A percentile compares a stretch with the other conserved stretches of the same genome.
Evolutionary conservation across 2,329 filamentous ascomycete species (phyloP).

Genomic region (Diatrype stigma): DNA sequence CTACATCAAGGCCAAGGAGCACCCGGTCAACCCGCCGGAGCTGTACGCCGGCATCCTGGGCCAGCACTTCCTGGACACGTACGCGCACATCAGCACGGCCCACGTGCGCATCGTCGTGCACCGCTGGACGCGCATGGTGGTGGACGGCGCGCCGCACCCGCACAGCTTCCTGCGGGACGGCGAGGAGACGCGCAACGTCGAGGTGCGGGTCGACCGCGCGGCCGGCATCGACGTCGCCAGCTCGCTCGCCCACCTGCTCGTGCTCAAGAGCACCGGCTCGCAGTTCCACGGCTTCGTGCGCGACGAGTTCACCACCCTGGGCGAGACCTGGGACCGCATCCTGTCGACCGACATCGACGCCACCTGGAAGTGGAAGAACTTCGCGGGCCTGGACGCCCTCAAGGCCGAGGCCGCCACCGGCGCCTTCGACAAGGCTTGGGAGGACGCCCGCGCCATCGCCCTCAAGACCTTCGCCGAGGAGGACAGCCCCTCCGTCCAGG

Average conservation of each 20-base stretch:
- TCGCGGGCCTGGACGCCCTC: conserved; percentile 64
- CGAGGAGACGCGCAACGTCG: conserved; percentile 78
- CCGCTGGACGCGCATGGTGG: conserved; percentile 83
- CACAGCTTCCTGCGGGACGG: conserved; percentile 93
- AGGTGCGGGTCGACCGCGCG: conserved; percentile 63
- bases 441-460: conserved; percentile 76
- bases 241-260: conserved; percentile 74
- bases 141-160: conserved; percentile 87
- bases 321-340: conserved; percentile 92
- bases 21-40: conserved; percentile 89
- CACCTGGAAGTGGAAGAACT: conserved; percentile 78
- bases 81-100: conserved; percentile 81
- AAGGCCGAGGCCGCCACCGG: conserved; percentile 52
- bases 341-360: conserved; percentile 89
- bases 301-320: conserved; percentile 88
- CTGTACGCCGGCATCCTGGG: conserved; percentile 82
- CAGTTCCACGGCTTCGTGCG: conserved; percentile 92
- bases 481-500: conserved; percentile 87
- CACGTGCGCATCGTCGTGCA: conserved; percentile 80
- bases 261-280: conserved; percentile 94
- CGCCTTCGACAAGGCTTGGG: conserved; percentile 76
- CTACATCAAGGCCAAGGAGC: conserved; percentile 91
- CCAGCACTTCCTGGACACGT: conserved; percentile 82
- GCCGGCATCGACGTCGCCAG: conserved; percentile 73
- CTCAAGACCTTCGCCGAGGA: conserved; percentile 87